Evolutionary conservation across 495 filamentous ascomycete species (phyloP).

Genomic region (Daldinia vernicosa): DNA sequence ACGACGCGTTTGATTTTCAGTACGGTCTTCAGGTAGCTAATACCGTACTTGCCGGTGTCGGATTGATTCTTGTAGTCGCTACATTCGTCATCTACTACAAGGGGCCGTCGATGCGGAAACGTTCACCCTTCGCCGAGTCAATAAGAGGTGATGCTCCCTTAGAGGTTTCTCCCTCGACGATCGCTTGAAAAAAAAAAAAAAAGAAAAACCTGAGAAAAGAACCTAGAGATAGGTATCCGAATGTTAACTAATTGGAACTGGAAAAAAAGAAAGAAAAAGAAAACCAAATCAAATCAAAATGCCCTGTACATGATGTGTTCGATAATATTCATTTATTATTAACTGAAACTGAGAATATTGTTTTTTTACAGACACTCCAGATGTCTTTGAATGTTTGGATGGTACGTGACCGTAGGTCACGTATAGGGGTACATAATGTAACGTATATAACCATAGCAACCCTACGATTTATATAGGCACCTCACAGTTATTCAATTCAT

Average conservation of each 20-base stretch:
- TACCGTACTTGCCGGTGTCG: conserved; percentile 76
- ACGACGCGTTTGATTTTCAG: conserved; percentile 62
- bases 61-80: conserved; percentile 71
- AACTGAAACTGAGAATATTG: too few species aligned
- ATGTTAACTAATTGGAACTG: background rate
- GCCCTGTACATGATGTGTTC: too few species aligned
- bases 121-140: conserved; percentile 78
- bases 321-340: too few species aligned
- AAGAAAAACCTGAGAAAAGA: background rate
- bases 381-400: too few species aligned
- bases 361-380: too few species aligned
- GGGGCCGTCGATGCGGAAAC: conserved; percentile 73
- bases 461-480: too few species aligned
- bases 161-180: background rate
- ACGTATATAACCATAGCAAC: too few species aligned
- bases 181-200: background rate
- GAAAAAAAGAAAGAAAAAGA: background rate
- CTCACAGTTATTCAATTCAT: too few species aligned
- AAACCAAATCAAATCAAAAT: background rate
- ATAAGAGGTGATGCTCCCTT: conserved; percentile 39
- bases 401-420: too few species aligned
- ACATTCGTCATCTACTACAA: conserved; percentile 82
- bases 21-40: conserved; percentile 69
- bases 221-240: background rate
- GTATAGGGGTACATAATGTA: too few species aligned